These are phyloP conservation scores for Graphilbum sp. DNA, from an alignment of 2,329 filamentous ascomycete species.

Conservation along the genomic window DNA sequence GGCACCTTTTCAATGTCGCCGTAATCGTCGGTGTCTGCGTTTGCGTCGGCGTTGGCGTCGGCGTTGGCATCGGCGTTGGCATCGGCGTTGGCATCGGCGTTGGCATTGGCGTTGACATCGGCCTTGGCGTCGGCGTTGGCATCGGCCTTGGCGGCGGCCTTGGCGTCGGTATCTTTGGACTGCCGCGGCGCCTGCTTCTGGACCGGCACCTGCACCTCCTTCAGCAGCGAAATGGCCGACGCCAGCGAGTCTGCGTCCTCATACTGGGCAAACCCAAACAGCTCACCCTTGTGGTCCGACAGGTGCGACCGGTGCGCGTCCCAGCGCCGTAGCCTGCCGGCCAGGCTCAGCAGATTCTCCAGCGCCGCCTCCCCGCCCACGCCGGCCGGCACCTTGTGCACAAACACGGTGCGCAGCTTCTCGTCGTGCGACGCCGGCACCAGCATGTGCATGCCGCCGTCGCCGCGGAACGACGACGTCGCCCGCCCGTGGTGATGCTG, in stretches of 20 bases:
- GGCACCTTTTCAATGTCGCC: constrained; percentile 50
- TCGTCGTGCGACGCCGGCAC: constrained; percentile 80
- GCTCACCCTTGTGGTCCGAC: constrained; percentile 60
- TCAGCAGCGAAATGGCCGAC: constrained; percentile 70
- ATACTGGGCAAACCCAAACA: constrained; percentile 91
- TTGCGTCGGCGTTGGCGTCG: too few species aligned
- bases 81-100: constrained; percentile 16
- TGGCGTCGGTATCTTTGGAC: too few species aligned
- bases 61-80: constrained; percentile 18
- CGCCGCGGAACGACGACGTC: constrained; percentile 29
- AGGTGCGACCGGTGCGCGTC: constrained; percentile 48
- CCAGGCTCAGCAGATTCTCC: constrained; percentile 61
- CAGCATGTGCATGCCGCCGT: constrained; percentile 54
- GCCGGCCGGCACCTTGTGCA: constrained; percentile 71
- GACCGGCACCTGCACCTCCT: constrained; percentile 64
- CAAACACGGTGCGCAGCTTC: constrained; percentile 77
- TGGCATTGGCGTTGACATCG: constrained; percentile 20
- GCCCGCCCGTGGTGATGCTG: constrained; percentile 44
- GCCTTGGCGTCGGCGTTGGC: constrained; percentile 6
- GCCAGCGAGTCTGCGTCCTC: constrained; percentile 80
- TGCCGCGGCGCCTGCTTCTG: constrained; percentile 48
- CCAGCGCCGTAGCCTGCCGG: constrained; percentile 71
- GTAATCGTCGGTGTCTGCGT: constrained; percentile 24
- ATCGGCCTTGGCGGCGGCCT: constrained; percentile 5
- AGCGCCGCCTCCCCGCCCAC: constrained; percentile 61